Conservation (phyloP, 305 asterid genomes). For the Fraxinus floribunda region DNA sequence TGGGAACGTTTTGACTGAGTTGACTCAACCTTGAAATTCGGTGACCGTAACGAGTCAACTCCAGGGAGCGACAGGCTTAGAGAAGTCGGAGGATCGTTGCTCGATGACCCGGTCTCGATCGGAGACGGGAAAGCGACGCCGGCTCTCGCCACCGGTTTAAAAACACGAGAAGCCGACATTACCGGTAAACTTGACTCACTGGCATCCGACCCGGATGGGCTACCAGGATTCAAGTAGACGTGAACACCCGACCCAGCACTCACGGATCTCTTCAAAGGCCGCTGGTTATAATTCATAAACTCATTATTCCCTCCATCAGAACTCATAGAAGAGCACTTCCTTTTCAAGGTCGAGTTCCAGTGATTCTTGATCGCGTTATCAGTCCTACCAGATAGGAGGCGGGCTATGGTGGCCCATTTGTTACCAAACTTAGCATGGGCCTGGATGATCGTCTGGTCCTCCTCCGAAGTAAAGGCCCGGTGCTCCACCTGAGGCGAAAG, state of each 20-base stretch:
- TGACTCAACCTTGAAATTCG: conserved; percentile 27
- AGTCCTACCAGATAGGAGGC: conserved; percentile 77
- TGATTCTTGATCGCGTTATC: conserved; percentile 95
- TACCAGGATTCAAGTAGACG: conserved; percentile 48
- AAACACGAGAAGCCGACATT: conserved; percentile 36
- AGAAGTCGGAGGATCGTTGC: conserved; percentile 54
- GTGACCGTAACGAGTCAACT: conserved; percentile 34
- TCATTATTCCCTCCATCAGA: conserved; percentile 41
- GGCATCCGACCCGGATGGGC: conserved; percentile 78
- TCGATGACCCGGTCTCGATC: conserved; percentile 32
- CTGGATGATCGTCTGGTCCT: conserved; percentile 70
- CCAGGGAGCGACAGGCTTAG: conserved; percentile 83
- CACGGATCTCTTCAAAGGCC: conserved; percentile 68
- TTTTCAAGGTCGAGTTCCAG: conserved; percentile 90
- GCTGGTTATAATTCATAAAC: conserved; percentile 22
- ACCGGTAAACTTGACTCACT: conserved; percentile 59
- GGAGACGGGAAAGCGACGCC: conserved; percentile 37
- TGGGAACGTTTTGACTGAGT: conserved; percentile 24
- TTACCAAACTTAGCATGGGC: conserved; percentile 85
- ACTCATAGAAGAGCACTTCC: conserved; percentile 63
- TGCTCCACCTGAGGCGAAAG: conserved; percentile 89
- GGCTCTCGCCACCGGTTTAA: conserved; percentile 49
- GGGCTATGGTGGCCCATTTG: conserved; percentile 96
- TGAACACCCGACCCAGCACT: conserved; percentile 68
- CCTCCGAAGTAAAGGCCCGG: conserved; percentile 75